These are phyloP conservation scores for Chlorella sp. DNA, from an alignment of 139 green algal species.

Conservation along the genomic window DNA sequence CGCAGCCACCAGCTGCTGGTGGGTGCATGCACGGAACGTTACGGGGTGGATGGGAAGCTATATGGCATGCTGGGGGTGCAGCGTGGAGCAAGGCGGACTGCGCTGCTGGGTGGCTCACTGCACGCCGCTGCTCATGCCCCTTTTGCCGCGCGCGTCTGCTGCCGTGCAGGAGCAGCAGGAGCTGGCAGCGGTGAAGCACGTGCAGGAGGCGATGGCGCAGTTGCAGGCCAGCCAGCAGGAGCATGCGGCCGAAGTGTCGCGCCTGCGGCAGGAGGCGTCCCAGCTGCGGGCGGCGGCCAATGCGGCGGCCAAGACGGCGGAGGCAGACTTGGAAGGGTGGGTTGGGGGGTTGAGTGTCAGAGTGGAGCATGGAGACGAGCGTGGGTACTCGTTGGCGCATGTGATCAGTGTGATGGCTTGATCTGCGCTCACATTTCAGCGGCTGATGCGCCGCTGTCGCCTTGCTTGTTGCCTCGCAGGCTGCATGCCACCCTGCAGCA, in stretches of 20 bases:
- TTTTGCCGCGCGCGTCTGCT: neutral
- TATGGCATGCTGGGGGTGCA: too few relatives aligned
- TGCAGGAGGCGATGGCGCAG: constrained; percentile 7
- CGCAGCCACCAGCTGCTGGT: constrained; percentile 23
- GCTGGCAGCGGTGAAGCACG: constrained; percentile 1
- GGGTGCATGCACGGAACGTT: neutral
- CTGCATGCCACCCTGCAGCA: neutral
- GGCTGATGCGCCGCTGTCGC: too few relatives aligned
- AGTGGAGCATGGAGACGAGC: too few relatives aligned
- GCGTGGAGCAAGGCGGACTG: neutral
- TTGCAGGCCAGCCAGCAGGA: constrained; percentile 1
- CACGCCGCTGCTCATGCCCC: neutral
- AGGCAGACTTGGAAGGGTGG: constrained; percentile 9
- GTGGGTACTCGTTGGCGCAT: too few relatives aligned
- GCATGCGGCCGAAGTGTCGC: neutral
- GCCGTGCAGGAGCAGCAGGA: constrained; percentile 18
- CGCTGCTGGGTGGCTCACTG: neutral
- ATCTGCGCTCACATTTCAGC: too few relatives aligned
- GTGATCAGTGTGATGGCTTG: too few relatives aligned
- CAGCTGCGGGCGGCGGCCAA: constrained; percentile 2
- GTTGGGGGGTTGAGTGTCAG: too few relatives aligned
- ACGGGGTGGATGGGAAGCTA: too few relatives aligned
- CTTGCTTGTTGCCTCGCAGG: too few relatives aligned
- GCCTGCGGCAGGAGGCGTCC: constrained; percentile 6
- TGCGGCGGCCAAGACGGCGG: neutral